Evolutionary conservation across 345 rosid species (phyloP).

Genomic region (Eucalyptus tenuipes): DNA sequence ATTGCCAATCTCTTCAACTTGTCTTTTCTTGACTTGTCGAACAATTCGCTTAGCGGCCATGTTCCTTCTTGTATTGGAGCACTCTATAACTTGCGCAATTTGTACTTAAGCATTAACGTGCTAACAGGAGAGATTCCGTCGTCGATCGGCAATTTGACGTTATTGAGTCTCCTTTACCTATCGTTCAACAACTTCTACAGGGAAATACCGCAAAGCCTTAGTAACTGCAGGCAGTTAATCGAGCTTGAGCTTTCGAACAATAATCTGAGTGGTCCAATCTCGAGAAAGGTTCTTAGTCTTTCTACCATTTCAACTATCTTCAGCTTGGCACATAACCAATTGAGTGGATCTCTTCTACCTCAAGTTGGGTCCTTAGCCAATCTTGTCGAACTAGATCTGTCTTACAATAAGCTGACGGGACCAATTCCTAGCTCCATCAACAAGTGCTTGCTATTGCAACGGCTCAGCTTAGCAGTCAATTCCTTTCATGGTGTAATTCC

Average conservation of each 20-base stretch:
- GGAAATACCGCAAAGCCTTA: slow-evolving; percentile 1
- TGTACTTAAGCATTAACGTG: background rate
- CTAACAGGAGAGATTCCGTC: background rate
- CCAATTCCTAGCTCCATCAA: slow-evolving; percentile 13
- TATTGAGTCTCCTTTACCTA: background rate
- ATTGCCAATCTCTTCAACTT: background rate
- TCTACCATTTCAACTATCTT: background rate
- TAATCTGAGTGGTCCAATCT: background rate
- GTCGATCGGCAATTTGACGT: background rate
- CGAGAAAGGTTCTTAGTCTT: background rate
- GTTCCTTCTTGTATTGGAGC: background rate
- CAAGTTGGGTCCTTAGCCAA: slow-evolving; percentile 10
- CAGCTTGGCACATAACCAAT: background rate
- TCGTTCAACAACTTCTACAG: background rate
- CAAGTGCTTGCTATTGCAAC: background rate
- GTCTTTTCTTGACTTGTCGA: background rate
- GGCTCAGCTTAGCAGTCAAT: background rate
- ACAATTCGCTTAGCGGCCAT: background rate
- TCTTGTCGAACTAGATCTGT: background rate
- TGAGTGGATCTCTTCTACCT: slow-evolving; percentile 9
- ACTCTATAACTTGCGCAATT: background rate
- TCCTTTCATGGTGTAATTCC: background rate
- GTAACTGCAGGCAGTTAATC: background rate
- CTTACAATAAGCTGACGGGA: slow-evolving; percentile 12
- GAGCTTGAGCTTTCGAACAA: slow-evolving; percentile 5